A percentile compares a stretch with the other conserved stretches of the same genome.
Evolutionary conservation across 768 basidiomycete species (phyloP).

Genomic region (Termitomyces sp.): DNA sequence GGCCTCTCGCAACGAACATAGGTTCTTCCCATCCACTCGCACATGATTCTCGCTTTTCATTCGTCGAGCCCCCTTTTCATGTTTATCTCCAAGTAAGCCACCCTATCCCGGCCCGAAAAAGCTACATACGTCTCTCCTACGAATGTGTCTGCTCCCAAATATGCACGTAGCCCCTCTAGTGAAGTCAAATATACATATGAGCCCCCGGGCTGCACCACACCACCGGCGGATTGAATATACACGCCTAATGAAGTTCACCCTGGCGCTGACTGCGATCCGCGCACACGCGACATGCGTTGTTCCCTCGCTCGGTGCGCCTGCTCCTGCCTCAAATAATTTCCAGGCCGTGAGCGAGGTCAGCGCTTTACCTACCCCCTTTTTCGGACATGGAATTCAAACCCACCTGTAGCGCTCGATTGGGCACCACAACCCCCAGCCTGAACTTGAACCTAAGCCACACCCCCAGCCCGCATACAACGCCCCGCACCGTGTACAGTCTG

Average conservation of each 20-base stretch:
- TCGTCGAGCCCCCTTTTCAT: not conserved
- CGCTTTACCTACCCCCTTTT: rapidly evolving
- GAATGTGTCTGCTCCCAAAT: constrained; percentile 1
- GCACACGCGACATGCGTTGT: not conserved
- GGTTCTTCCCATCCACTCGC: no score
- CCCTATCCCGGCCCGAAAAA: no score
- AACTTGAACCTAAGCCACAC: not conserved
- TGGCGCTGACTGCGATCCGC: not conserved
- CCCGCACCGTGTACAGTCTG: not conserved
- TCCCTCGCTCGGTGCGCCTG: not conserved
- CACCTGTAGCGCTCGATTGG: not conserved
- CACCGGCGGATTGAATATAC: not conserved
- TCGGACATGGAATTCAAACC: not conserved
- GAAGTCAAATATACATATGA: not conserved
- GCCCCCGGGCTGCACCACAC: not conserved
- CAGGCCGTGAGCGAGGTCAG: not conserved
- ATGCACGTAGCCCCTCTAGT: not conserved
- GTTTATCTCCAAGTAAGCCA: no score
- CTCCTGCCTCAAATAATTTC: not conserved
- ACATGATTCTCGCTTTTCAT: no score
- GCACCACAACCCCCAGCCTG: not conserved
- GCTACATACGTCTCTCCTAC: no score
- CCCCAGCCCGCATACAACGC: not conserved
- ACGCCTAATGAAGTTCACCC: not conserved
- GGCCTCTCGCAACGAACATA: no score